Base-by-base conservation (phyloP, 139 green algal genomes). In the Tetraselmis chui region DNA sequence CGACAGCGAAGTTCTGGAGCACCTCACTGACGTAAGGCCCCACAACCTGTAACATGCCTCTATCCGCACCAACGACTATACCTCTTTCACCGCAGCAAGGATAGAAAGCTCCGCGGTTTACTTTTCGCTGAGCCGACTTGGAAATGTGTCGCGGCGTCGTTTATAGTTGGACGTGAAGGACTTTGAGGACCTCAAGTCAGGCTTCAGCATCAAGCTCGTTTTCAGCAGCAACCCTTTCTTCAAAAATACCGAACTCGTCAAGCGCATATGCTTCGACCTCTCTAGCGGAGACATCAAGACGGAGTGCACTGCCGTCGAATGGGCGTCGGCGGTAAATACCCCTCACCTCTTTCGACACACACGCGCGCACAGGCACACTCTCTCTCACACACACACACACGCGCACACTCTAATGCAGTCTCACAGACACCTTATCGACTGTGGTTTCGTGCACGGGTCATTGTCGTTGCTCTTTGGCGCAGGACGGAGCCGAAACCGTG, bases 151-250 rank as follows among this genome's bases (percentile, higher is more conserved):
- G n/a, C n/a, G n/a, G n/a, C n/a, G n/a, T n/a, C n/a, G n/a, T n/a
- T n/a, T n/a, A n/a, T n/a, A 90, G 89, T 29, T 91, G 30, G 83
- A 89, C 28, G 87, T 95, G 32, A 82, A 92, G 31, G 91, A 93
- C 59, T 89, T 81, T 67, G 86, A 92, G 25, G 91, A 95, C 86
- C 86, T 93, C 79, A 94, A 93, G 83, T 85, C 83, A 18, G 91
- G 91, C 75, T 95, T 91, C 81, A 79, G n/a, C 26, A 87, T 95
- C 28, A 86, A 78, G 2, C 88, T 95, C 59, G 79, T 27, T 5
- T 95, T 95, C 76, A 1, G 59, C 2, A 31, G 59, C 5, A 93
- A 93, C 82, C 88, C 89, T 1, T 92, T 86, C 86, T 95, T 95
- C 84, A 77, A 80, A 0, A 85, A 94, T 79, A 59, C 58, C 23